Percentiles rank a stretch among this genome's conserved stretches.
Evolutionary conservation across 164 flowering plant genomes (phyloP).

Genomic region (Protea cynaroides): DNA sequence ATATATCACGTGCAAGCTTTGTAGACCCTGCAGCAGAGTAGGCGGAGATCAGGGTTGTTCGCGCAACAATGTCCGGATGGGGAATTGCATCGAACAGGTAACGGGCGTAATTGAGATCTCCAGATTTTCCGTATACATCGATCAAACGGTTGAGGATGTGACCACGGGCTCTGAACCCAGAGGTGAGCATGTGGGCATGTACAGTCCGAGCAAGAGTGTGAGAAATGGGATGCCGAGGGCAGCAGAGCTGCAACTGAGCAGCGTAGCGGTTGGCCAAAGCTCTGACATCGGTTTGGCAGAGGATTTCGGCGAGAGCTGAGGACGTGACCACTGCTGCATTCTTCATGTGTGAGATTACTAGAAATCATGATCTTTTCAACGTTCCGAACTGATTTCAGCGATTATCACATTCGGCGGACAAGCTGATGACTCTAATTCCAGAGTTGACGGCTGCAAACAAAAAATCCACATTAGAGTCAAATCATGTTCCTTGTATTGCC

Average conservation of each 20-base stretch:
- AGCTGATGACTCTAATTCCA: too few relatives aligned
- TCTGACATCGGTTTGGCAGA: constrained; percentile 20
- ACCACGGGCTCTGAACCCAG: constrained; percentile 50
- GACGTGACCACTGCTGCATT: background rate
- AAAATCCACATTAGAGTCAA: too few relatives aligned
- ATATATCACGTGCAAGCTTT: constrained; percentile 36
- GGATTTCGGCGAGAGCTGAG: constrained; percentile 6
- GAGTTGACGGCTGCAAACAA: too few relatives aligned
- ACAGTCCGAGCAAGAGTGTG: constrained; percentile 28
- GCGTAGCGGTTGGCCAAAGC: constrained; percentile 44
- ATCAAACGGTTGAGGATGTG: constrained; percentile 63
- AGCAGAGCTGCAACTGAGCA: constrained; percentile 36
- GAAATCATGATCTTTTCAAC: constrained; percentile 1
- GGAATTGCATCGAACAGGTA: constrained; percentile 56
- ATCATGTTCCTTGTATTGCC: too few relatives aligned
- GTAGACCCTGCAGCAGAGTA: constrained; percentile 35
- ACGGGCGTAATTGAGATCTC: constrained; percentile 35
- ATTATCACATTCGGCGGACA: too few relatives aligned
- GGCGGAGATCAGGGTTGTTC: constrained; percentile 60
- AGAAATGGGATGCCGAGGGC: constrained; percentile 22
- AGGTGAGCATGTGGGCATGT: constrained; percentile 64
- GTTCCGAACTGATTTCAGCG: background rate
- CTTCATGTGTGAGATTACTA: constrained; percentile 7
- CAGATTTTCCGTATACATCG: constrained; percentile 46
- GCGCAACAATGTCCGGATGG: constrained; percentile 51